Percentiles rank a stretch among this genome's conserved stretches.
Evolutionary conservation across 2,329 filamentous ascomycete species (phyloP).

Genomic region (Seiridium cupressi): DNA sequence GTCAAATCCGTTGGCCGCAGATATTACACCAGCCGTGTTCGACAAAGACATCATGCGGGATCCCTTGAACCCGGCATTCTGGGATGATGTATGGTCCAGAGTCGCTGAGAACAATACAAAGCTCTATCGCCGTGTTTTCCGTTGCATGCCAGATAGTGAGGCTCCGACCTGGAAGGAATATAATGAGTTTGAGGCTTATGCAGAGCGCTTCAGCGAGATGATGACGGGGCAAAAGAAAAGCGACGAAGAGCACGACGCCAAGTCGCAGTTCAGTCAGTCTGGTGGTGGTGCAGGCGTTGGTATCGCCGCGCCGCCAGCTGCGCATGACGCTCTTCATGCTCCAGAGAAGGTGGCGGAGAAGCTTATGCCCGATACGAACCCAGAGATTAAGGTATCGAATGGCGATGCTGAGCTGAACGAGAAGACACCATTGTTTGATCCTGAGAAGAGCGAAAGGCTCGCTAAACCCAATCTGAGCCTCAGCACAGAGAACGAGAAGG

Average conservation of each 20-base stretch:
- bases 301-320: constrained; percentile 23
- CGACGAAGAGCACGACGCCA: constrained; percentile 52
- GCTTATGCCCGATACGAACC: constrained; percentile 12
- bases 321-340: constrained; percentile 18
- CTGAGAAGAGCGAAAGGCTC: constrained; percentile 9
- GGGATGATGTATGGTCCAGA: constrained; percentile 82
- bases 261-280: constrained; percentile 29
- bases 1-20: constrained; percentile 56
- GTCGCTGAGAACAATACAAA: constrained; percentile 94
- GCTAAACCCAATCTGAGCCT: constrained; percentile 14
- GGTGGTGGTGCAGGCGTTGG: constrained; percentile 17
- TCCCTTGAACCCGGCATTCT: constrained; percentile 78
- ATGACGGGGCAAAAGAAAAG: constrained; percentile 55
- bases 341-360: constrained; percentile 20
- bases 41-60: constrained; percentile 94
- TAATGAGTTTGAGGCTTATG: constrained; percentile 77
- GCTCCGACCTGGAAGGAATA: constrained; percentile 94
- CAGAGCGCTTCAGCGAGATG: constrained; percentile 70
- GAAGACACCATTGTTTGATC: constrained; percentile 16
- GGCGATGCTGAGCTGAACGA: constrained; percentile 18
- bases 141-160: constrained; percentile 95
- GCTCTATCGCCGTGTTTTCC: constrained; percentile 88
- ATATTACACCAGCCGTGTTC: constrained; percentile 72
- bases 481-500: constrained; percentile 18
- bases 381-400: constrained; percentile 15